Evolutionary conservation across 441 rosid genomes (phyloP), one percentile per base, ranked within the genome.

Genomic region (Erodium moschatum): DNA sequence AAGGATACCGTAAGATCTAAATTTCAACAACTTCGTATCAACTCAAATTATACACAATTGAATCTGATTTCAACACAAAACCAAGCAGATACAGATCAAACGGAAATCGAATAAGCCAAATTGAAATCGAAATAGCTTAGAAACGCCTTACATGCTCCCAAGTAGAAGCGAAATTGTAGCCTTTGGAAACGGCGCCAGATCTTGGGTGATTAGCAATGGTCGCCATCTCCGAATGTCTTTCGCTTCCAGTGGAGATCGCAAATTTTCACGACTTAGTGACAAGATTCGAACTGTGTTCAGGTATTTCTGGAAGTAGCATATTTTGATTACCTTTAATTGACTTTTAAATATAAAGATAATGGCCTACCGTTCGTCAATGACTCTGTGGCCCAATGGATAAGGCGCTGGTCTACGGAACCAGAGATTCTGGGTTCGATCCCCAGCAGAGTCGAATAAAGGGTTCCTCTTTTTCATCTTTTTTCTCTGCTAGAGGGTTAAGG

Each of bases 401-500:
- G 94, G 97, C 87, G 94, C 92, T 88, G 97, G 94, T 89, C 97
- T 89, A 91, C 92, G 91, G 75, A 86, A 85, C 90, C 94, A 89
- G 97, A 91, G 96, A 88, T 69, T 88, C 87, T 87, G 92, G 96
- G 96, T 94, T 88, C 93, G 96, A 91, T 89, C 86, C 87, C 93
- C 91, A 83, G 88, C 64, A 84, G 86, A 89, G n/a, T n/a, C n/a
- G n/a, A n/a, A n/a, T n/a, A n/a, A n/a, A n/a, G n/a, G n/a, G n/a
- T n/a, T n/a, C n/a, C n/a, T n/a, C n/a, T n/a, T n/a, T n/a, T n/a
- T n/a, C n/a, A n/a, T n/a, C n/a, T n/a, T n/a, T n/a, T n/a, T n/a
- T n/a, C n/a, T n/a, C n/a, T n/a, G n/a, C n/a, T n/a, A n/a, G n/a
- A 24, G 27, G 27, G 27, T 2, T 24, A 24, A 24, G 27, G 27